These are phyloP conservation scores for Termitomyces eurrhizus DNA, from an alignment of 768 basidiomycete species.

Conservation along the genomic window DNA sequence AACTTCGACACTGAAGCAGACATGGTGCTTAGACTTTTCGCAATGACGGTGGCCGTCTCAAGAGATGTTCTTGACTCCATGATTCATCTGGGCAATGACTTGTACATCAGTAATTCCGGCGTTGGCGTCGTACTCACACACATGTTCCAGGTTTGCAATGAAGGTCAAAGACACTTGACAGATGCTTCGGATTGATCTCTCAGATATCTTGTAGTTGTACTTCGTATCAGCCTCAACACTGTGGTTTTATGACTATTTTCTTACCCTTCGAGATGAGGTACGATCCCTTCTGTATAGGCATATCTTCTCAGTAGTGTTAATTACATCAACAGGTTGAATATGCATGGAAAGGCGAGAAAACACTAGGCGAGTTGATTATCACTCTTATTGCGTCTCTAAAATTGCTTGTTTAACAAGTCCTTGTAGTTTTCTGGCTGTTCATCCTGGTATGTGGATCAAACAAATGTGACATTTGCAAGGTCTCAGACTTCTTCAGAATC, in stretches of 20 bases:
- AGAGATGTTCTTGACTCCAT: background rate
- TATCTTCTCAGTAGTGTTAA: background rate
- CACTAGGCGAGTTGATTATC: background rate
- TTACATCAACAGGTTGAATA: background rate
- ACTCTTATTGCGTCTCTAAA: no score
- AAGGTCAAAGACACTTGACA: background rate
- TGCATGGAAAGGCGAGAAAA: slow-evolving; percentile 5
- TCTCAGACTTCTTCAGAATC: slow-evolving; percentile 8
- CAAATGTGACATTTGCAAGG: no score
- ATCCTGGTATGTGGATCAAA: background rate
- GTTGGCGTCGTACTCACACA: background rate
- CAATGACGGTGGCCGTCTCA: no score
- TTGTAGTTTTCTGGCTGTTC: slow-evolving; percentile 9
- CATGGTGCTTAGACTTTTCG: no score
- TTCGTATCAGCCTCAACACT: slow-evolving; percentile 13
- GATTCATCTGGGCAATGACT: background rate
- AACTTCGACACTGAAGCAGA: no score
- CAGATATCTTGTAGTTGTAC: slow-evolving; percentile 2
- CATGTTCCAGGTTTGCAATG: background rate
- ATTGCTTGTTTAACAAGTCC: no score
- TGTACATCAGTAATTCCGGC: background rate
- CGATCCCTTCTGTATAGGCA: background rate
- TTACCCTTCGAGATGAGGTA: slow-evolving; percentile 16
- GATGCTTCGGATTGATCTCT: background rate
- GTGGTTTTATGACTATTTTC: slow-evolving; percentile 17